A percentile compares a stretch with the other conserved stretches of the same genome.
phyloP scores from a whole-genome alignment of 2,329 filamentous ascomycete species.

The Botrytis galanthina region DNA sequence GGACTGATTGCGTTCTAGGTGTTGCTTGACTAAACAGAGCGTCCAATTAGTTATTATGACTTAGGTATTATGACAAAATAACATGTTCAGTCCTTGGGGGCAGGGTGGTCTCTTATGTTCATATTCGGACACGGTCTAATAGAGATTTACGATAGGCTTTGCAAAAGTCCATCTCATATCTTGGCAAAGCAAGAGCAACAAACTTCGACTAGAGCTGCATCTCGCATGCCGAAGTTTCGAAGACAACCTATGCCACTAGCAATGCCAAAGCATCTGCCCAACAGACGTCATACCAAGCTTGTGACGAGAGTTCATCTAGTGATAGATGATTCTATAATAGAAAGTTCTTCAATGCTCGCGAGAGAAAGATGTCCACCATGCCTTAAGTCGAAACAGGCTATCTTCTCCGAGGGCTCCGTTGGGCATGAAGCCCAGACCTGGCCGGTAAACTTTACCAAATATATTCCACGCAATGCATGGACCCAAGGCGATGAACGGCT shows the following conservation, averaged over 20 bases:
- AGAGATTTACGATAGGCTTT: neutral
- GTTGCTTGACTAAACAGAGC: slow-evolving; percentile 52
- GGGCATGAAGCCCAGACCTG: neutral
- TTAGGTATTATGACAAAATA: neutral
- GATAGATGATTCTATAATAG: neutral
- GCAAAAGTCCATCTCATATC: neutral
- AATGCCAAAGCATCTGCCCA: neutral
- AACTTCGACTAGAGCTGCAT: neutral
- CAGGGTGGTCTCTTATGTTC: slow-evolving; percentile 1
- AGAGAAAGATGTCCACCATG: neutral
- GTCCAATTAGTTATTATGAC: slow-evolving; percentile 13
- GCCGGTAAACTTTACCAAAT: neutral
- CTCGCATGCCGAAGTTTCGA: neutral
- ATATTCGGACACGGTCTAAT: neutral
- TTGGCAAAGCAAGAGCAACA: neutral
- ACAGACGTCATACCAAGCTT: neutral
- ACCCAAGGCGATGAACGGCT: neutral
- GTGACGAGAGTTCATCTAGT: neutral
- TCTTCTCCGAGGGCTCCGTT: neutral
- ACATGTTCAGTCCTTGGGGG: neutral
- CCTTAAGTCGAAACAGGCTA: neutral
- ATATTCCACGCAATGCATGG: neutral
- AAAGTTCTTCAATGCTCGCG: neutral
- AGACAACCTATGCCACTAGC: neutral
- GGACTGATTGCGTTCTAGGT: slow-evolving; percentile 65